Evolutionary conservation across 2,329 filamentous ascomycete genomes (phyloP), one percentile per base, ranked within the genome.

Genomic region (Ceratocystiopsis sp.): DNA sequence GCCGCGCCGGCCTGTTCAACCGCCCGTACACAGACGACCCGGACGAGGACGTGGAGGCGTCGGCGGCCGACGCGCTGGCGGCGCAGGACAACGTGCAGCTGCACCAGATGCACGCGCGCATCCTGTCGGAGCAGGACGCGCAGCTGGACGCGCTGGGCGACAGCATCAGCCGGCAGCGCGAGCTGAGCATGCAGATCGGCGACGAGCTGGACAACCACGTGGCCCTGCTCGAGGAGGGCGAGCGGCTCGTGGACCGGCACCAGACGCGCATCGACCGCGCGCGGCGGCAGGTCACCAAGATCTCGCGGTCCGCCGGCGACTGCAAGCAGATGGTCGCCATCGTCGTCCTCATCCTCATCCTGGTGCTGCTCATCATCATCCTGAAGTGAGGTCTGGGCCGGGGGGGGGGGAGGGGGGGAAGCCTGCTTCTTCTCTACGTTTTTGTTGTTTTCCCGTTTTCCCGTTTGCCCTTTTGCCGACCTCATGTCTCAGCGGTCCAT

Each of bases 151-250:
- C 73, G 11, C 66, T 98, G 4, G 84, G 87, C n/a, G 75, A 78
- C 54, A 84, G 77, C 45, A 95, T 98, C 52, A 74, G 83, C 4
- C 75, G 91, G 35, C 91, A 96, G 65, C 71, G 93, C 41, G 84
- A 96, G 64, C 68, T 98, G 48, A 87, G 81, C 57, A 93, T 95
- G 65, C 84, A 91, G 64, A 96, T 98, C 54, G 89, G 91, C 29
- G 84, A 95, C 58, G 91, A 98, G 67, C 69, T 98, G 34, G 91
- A 96, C 53, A 80, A 78, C 52, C 91, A 98, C 55, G 82, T 93
- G 35, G 71, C 80, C 52, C 68, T 98, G 67, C 68, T 98, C 29
- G 89, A 95, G 58, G 89, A 94, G 54, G 77, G 93, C 38, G 91
- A 96, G 56, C 72, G 73, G 38, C 72, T 80, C 17, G 82, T 87